Evolutionary conservation across 2,329 filamentous ascomycete genomes (phyloP).

Genomic region (Xylariomycetidae sp.): DNA sequence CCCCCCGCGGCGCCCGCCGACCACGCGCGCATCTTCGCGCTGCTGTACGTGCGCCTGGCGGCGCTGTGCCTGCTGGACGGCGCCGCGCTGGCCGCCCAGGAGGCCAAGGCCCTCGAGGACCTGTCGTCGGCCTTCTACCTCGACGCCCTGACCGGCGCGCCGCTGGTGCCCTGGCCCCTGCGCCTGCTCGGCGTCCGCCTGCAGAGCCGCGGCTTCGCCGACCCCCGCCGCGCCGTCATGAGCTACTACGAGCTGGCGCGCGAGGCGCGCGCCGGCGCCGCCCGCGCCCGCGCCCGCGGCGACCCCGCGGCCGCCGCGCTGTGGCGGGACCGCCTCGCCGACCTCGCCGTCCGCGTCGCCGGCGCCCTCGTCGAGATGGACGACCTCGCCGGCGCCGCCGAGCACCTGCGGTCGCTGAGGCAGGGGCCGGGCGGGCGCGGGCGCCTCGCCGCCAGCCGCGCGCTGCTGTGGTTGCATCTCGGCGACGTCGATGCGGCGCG

Average conservation of each 20-base stretch:
- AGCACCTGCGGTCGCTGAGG: constrained; percentile 60
- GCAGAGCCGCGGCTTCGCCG: constrained; percentile 79
- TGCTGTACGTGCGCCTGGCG: constrained; percentile 75
- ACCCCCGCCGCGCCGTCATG: constrained; percentile 78
- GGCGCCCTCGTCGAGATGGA: constrained; percentile 77
- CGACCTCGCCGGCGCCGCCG: constrained; percentile 71
- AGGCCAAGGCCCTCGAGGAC: constrained; percentile 59
- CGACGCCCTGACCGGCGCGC: constrained; percentile 46
- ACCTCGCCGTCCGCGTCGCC: constrained; percentile 65
- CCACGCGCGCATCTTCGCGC: constrained; percentile 60
- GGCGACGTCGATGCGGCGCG: constrained; percentile 69
- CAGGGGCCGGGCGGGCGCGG: constrained; percentile 27
- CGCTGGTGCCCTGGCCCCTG: constrained; percentile 81
- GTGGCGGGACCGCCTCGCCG: constrained; percentile 68
- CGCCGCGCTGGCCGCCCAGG: constrained; percentile 60
- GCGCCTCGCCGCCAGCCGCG: constrained; percentile 42
- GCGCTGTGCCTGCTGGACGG: constrained; percentile 76
- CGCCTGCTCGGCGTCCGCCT: constrained; percentile 77
- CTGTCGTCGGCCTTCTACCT: constrained; percentile 52
- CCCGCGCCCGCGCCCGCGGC: constrained; percentile 35
- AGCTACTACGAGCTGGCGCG: constrained; percentile 83
- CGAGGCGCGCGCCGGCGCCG: constrained; percentile 62
- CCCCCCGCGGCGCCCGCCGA: constrained; percentile 45
- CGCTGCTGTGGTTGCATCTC: constrained; percentile 70
- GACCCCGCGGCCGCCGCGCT: constrained; percentile 51